Conservation (phyloP, 2,329 filamentous ascomycete genomes). For the Botrytis hyacinthi region DNA sequence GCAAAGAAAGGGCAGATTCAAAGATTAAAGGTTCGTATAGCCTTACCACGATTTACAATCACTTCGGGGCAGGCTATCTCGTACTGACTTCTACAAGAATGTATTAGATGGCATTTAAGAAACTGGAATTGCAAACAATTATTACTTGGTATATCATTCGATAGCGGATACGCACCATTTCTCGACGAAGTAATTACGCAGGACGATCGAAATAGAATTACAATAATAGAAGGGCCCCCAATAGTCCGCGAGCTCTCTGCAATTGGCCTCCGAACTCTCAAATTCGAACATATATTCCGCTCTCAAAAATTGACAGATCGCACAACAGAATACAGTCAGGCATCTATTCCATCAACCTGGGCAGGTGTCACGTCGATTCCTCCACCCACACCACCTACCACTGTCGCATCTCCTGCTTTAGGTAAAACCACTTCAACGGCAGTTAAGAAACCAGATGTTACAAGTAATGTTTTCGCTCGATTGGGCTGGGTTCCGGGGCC, state of each 20-base stretch:
- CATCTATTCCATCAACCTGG: slow-evolving; percentile 31
- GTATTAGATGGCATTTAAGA: slow-evolving; percentile 54
- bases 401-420: slow-evolving; percentile 19
- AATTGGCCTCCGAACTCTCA: slow-evolving; percentile 48
- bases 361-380: slow-evolving; percentile 37
- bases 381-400: slow-evolving; percentile 26
- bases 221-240: slow-evolving; percentile 54
- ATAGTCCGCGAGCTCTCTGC: slow-evolving; percentile 50
- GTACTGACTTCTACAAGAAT: slow-evolving; percentile 33
- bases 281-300: slow-evolving; percentile 53
- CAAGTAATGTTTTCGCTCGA: slow-evolving; percentile 7
- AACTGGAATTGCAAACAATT: slow-evolving; percentile 62
- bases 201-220: slow-evolving; percentile 49
- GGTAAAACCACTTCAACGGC: slow-evolving; percentile 26
- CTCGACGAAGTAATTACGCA: slow-evolving; percentile 51
- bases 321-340: slow-evolving; percentile 29
- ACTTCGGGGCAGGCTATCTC: not conserved
- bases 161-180: slow-evolving; percentile 59
- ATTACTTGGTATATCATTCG: slow-evolving; percentile 60
- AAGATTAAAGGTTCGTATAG: slow-evolving; percentile 56
- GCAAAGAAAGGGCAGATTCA: slow-evolving; percentile 56
- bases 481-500: slow-evolving; percentile 52
- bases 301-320: slow-evolving; percentile 50
- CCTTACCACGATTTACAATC: not conserved
- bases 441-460: slow-evolving; percentile 25